Evolutionary conservation across 257 asterid genomes (phyloP), one percentile per base, ranked within the genome.

Genomic region (Nicotiana obtusifolia): DNA sequence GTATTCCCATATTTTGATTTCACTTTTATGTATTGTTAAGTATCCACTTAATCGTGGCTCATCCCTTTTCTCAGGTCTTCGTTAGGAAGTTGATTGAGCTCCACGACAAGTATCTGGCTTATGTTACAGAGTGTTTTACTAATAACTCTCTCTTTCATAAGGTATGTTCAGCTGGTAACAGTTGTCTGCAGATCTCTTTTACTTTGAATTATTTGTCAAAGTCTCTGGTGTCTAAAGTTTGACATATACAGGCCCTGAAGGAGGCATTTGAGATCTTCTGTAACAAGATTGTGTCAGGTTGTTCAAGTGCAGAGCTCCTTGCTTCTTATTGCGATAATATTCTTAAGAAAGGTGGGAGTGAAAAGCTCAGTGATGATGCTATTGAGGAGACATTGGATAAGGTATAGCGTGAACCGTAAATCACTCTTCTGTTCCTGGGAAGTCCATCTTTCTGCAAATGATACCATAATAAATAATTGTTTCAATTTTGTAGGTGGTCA

Each of bases 271-370:
- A 91, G 84, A 86, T 86, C 69, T 91, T 91, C 66, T 89, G 93
- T 90, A 91, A 91, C 90, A 91, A 88, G 86, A 91, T 91, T 67
- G 89, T 91, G 64, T 83, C 93, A 84, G 95, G 95, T 77, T 88
- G 90, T 83, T 88, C 95, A 53, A 91, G 89, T 77, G 92, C 93
- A 3, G 93, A 91, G 80, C 93, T 89, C 81, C 92, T 91, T 77
- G 95, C 95, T 59, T 89, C 92, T n/a, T 91, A 88, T 71, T 91
- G 95, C 68, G 95, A 89, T 84, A 91, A 89, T 82, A 90, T 91
- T 83, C 93, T 91, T 30, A 91, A 91, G 69, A 91, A 88, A 78
- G 93, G 92, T 57, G 95, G 93, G 59, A 88, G 91, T 80, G 92
- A 91, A 59, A 91, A 88, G 75, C 88, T 91, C 90, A 89, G 93